phyloP scores from a whole-genome alignment of 345 rosid genomes.

The Ceriops decandra region DNA sequence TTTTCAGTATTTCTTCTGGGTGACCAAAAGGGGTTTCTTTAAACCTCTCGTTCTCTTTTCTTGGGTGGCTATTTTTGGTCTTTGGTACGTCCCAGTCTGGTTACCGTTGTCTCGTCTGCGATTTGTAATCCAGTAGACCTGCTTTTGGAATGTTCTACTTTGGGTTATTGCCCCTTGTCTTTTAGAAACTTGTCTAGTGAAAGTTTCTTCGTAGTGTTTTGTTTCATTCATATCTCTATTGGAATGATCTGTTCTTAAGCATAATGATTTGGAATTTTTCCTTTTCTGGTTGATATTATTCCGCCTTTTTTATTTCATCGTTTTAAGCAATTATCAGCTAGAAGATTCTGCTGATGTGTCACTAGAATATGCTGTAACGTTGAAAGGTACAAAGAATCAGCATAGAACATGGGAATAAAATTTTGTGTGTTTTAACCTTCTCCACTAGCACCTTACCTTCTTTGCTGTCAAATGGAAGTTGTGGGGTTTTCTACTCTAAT shows the following conservation, averaged over 20 bases:
- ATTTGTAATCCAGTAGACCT: slow-evolving; percentile 23
- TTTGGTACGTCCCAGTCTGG: slow-evolving; percentile 20
- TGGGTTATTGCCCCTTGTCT: slow-evolving; percentile 67
- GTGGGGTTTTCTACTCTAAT: not conserved
- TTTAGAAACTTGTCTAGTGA: slow-evolving; percentile 40
- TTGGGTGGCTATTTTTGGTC: not conserved
- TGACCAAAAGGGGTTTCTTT: slow-evolving; percentile 16
- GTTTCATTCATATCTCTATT: slow-evolving; percentile 30
- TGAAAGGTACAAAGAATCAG: not conserved
- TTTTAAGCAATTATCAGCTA: slow-evolving; percentile 4
- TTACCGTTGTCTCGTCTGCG: slow-evolving; percentile 15
- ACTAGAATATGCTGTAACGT: not conserved
- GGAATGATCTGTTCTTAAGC: slow-evolving; percentile 24
- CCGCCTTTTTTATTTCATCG: slow-evolving; percentile 20
- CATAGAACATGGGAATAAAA: not conserved
- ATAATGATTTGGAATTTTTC: slow-evolving; percentile 28
- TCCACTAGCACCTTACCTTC: not conserved
- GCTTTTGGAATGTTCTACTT: slow-evolving; percentile 59
- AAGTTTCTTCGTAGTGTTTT: slow-evolving; percentile 40
- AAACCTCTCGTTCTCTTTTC: slow-evolving; percentile 3
- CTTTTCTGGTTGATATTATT: slow-evolving; percentile 23
- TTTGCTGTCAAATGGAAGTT: not conserved
- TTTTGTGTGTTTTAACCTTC: not conserved
- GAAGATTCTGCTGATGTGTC: slow-evolving; percentile 18
- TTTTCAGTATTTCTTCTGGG: slow-evolving; percentile 9